A percentile compares a stretch with the other conserved stretches of the same genome.
Evolutionary conservation across 441 rosid genomes (phyloP).

Genomic region (Syzygium malaccense): DNA sequence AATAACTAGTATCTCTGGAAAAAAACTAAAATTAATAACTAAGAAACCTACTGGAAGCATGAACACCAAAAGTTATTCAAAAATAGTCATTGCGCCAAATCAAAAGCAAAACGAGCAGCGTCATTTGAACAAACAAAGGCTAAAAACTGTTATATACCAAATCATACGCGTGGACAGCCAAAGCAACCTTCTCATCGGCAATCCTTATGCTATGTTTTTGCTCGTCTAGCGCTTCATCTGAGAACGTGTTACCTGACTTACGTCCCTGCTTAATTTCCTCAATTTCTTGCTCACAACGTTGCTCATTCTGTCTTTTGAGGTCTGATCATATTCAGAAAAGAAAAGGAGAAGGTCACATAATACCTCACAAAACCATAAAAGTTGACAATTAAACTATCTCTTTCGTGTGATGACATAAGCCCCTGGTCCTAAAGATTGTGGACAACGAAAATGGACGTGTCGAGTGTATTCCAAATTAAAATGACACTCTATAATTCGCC

Average conservation of each 20-base stretch:
- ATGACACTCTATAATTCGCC: not conserved
- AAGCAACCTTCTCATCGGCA: constrained; percentile 91
- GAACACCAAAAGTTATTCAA: not conserved
- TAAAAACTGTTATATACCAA: constrained; percentile 37
- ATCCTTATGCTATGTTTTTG: constrained; percentile 91
- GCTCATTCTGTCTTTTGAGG: constrained; percentile 77
- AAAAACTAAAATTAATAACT: not conserved
- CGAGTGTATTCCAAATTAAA: not conserved
- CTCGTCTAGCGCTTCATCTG: constrained; percentile 87
- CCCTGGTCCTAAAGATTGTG: not conserved
- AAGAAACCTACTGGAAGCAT: not conserved
- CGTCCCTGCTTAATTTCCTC: constrained; percentile 69
- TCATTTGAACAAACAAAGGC: not conserved
- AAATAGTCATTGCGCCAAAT: not conserved
- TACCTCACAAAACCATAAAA: not conserved
- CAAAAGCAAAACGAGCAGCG: not conserved
- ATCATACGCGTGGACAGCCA: constrained; percentile 93
- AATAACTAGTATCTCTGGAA: not conserved
- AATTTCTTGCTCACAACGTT: constrained; percentile 80
- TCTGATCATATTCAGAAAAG: constrained; percentile 27
- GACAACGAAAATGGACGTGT: not conserved
- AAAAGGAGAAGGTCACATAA: not conserved
- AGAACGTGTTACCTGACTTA: constrained; percentile 66
- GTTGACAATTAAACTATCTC: not conserved
- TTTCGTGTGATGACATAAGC: not conserved